These are phyloP conservation scores for Rutstroemia sp. DNA, from an alignment of 2,329 filamentous ascomycete genomes.

Conservation along the genomic window DNA sequence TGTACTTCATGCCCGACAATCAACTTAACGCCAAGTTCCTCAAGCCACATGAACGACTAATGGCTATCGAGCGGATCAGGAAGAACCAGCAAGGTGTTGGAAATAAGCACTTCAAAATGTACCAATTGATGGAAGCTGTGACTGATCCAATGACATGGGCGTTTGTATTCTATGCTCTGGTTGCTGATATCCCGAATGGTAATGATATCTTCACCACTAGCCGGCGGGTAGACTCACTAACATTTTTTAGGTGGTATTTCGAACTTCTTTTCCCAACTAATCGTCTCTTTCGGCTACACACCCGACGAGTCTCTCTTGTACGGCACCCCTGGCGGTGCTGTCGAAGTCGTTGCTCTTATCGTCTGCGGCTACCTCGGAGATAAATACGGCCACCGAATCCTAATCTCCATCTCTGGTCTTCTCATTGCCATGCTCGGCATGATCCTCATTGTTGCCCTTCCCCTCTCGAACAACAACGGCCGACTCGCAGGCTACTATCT, in stretches of 20 bases:
- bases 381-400: conserved; percentile 23
- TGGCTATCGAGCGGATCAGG: conserved; percentile 39
- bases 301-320: conserved; percentile 26
- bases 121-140: conserved; percentile 43
- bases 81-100: conserved; percentile 52
- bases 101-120: conserved; percentile 44
- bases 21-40: conserved; percentile 38
- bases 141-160: conserved; percentile 28
- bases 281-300: conserved; percentile 38
- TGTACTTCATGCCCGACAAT: conserved; percentile 37
- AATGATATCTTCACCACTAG: not conserved
- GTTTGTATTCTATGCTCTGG: conserved; percentile 38
- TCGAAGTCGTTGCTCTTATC: conserved; percentile 25
- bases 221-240: not conserved
- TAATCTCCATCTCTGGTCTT: conserved; percentile 30
- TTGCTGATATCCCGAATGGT: conserved; percentile 28
- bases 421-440: conserved; percentile 29
- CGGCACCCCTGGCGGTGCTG: conserved; percentile 25
- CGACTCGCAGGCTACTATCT: conserved; percentile 34
- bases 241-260: conserved; percentile 39
- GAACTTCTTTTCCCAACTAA: conserved; percentile 52
- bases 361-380: conserved; percentile 24
- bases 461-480: conserved; percentile 30
- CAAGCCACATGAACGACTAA: conserved; percentile 36
- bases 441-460: conserved; percentile 32